These are phyloP conservation scores for Nepenthes gracilis DNA, from an alignment of 148 eudicot species.

Conservation along the genomic window DNA sequence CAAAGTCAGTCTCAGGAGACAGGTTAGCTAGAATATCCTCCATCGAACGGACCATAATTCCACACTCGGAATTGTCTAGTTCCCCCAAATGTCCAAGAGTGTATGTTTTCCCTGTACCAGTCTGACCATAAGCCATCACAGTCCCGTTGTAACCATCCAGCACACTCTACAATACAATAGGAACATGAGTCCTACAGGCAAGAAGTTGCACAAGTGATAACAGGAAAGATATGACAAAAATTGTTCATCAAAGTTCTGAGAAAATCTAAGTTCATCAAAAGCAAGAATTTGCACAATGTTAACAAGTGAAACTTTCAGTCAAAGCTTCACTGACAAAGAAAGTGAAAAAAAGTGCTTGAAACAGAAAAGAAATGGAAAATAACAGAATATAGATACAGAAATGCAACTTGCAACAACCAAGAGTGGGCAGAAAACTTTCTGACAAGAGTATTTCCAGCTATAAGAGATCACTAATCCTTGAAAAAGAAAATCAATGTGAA, in stretches of 20 bases:
- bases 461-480: no score
- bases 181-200: slow-evolving; percentile 6
- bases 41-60: slow-evolving; percentile 98
- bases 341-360: no score
- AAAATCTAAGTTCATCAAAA: not conserved
- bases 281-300: not conserved
- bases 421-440: no score
- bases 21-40: slow-evolving; percentile 82
- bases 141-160: slow-evolving; percentile 98
- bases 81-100: slow-evolving; percentile 97
- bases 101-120: slow-evolving; percentile 96
- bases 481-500: no score
- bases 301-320: no score
- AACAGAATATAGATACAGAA: no score
- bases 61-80: slow-evolving; percentile 85
- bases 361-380: no score
- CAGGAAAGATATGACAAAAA: not conserved
- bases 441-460: no score
- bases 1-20: slow-evolving; percentile 60
- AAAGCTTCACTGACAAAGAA: no score
- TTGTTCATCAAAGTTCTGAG: not conserved
- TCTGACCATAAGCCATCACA: slow-evolving; percentile 98
- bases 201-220: slow-evolving; percentile 2
- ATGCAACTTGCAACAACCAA: no score
- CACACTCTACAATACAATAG: slow-evolving; percentile 55